Evolutionary conservation across 2,329 filamentous ascomycete genomes (phyloP), one percentile per base, ranked within the genome.

Genomic region (Ceratocystiopsis brevicomis): DNA sequence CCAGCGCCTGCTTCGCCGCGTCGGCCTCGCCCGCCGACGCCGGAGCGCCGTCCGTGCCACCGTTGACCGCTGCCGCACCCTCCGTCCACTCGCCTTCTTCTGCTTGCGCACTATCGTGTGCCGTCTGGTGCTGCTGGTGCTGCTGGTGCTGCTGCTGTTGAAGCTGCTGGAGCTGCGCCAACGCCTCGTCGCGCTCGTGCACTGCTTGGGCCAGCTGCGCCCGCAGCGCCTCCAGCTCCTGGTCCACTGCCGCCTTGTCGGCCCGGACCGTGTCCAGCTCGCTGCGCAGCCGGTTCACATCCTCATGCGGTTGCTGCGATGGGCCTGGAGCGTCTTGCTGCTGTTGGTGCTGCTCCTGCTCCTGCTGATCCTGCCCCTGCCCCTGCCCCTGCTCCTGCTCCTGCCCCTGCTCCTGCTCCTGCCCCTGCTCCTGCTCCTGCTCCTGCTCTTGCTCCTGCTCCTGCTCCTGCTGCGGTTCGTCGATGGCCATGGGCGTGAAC

Each of bases 221-320:
- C 30, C 64, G 69, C 2, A 78, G 56, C 19, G 55, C 58, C 39
- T 67, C 62, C 2, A 81, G 64, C 48, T 81, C 75, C 45, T 73
- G 63, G 49, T 84, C 73, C n/a, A 83, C 65, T 2, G 66, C 65
- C 16, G 76, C 67, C 57, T 83, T 86, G 56, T 90, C 77, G 11
- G 74, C 65, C 8, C 64, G 76, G 43, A 78, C 69, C 2, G 66
- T 66, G 38, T 78, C 75, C 11, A 90, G 68, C 51, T 87, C 73
- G 50, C 76, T 71, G 53, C 61, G 67, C 14, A 66, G 56, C 37
- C 63, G 56, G 2, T 56, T 50, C 9, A 76, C 60, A 47, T 75
- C 64, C 47, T 65, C 25, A 30, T 9, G 25, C 25, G 6, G 25
- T 10, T 30, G 25, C 25, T 30, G 25, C 25, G 25, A 30, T 10